Conservation (phyloP, 306 rosid species). For the Vicia villosa region DNA sequence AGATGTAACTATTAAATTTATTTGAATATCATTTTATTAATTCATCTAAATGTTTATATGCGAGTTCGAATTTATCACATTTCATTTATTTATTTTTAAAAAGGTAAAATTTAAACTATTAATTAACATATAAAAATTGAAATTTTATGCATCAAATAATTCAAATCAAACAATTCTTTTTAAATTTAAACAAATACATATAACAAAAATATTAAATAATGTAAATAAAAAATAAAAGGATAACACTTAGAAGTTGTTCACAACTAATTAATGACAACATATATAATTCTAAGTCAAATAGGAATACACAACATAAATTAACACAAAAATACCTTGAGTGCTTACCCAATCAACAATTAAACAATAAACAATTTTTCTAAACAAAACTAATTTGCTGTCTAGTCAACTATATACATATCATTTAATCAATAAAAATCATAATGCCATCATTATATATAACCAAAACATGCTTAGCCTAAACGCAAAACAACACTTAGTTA, state of each 20-base stretch:
- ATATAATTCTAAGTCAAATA: neutral
- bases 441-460: slow-evolving; percentile 18
- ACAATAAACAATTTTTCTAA: neutral
- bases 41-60: no score
- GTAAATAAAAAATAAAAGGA: no score
- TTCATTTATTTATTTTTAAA: no score
- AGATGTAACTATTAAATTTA: no score
- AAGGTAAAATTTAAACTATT: no score
- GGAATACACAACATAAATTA: neutral
- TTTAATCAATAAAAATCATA: neutral
- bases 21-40: no score
- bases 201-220: no score
- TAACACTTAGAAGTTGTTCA: neutral
- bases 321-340: neutral
- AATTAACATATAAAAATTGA: no score
- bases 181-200: no score
- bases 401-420: slow-evolving; percentile 26
- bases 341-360: slow-evolving; percentile 7
- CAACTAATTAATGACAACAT: neutral
- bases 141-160: no score
- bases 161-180: no score
- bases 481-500: slow-evolving; percentile 23
- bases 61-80: no score
- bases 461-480: slow-evolving; percentile 27
- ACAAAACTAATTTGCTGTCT: slow-evolving; percentile 5